These are phyloP conservation scores for Arabidopsis suecica DNA, from an alignment of 345 rosid genomes.

Conservation along the genomic window DNA sequence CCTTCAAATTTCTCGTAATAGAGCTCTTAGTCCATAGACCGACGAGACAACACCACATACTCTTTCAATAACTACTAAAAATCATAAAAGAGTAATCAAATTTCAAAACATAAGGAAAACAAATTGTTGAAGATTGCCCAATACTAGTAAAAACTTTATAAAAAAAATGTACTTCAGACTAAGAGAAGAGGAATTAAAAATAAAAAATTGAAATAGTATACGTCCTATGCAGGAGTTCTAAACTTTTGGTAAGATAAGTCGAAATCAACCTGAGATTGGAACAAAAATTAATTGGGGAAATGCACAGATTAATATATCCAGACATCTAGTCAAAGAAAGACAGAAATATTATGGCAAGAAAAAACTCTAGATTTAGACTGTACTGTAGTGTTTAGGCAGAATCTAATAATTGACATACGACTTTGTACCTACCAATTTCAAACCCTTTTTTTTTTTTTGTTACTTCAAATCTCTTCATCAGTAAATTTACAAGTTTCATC, in stretches of 20 bases:
- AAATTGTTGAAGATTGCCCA: background rate
- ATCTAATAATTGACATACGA: background rate
- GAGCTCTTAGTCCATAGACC: background rate
- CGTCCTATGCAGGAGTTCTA: background rate
- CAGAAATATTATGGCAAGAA: background rate
- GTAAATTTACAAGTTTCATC: background rate
- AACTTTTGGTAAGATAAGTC: background rate
- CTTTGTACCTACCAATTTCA: background rate
- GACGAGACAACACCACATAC: background rate
- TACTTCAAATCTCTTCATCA: background rate
- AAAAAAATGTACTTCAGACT: no score
- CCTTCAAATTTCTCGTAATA: background rate
- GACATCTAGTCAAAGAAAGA: conserved; percentile 5
- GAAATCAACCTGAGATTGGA: background rate
- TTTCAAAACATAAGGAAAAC: background rate
- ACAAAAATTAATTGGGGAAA: background rate
- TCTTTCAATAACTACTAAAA: background rate
- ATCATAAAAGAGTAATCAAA: background rate
- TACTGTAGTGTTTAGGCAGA: background rate
- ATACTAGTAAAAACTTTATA: no score
- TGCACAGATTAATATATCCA: background rate
- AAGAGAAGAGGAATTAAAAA: background rate
- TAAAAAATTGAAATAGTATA: background rate
- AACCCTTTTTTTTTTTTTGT: no score
- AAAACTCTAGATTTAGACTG: background rate